Evolutionary conservation across 2,329 filamentous ascomycete species (phyloP).

Genomic region (Hymenoscyphus salicellus): DNA sequence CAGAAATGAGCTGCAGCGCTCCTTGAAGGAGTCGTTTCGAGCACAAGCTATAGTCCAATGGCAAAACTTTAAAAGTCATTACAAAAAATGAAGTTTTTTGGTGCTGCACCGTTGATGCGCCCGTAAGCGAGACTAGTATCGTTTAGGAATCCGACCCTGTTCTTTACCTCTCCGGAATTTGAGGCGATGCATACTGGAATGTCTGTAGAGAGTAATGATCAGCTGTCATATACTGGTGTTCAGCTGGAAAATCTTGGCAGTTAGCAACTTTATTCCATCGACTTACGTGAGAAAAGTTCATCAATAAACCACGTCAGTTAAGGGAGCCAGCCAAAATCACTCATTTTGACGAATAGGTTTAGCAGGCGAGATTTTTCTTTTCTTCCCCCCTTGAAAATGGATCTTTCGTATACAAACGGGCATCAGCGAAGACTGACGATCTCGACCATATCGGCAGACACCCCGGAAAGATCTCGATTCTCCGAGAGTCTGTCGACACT

Average conservation of each 20-base stretch:
- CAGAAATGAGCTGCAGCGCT: neutral
- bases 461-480: neutral
- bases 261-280: neutral
- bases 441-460: neutral
- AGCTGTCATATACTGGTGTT: neutral
- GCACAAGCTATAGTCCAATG: too few species aligned
- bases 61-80: too few species aligned
- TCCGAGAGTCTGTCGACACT: neutral
- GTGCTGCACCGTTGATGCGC: neutral
- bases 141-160: neutral
- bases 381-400: neutral
- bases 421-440: neutral
- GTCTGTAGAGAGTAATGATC: too few species aligned
- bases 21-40: too few species aligned
- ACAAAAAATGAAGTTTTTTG: neutral
- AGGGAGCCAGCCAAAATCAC: neutral
- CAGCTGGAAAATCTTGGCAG: neutral
- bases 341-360: too few species aligned
- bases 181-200: neutral
- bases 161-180: neutral
- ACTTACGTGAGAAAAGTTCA: neutral
- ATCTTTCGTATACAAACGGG: neutral
- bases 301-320: neutral
- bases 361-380: too few species aligned
- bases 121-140: neutral